A percentile compares a stretch with the other conserved stretches of the same genome.
These are phyloP conservation scores for Graphiopsis chlorocephala DNA, from an alignment of 2,329 filamentous ascomycete species.

Conservation along the genomic window DNA sequence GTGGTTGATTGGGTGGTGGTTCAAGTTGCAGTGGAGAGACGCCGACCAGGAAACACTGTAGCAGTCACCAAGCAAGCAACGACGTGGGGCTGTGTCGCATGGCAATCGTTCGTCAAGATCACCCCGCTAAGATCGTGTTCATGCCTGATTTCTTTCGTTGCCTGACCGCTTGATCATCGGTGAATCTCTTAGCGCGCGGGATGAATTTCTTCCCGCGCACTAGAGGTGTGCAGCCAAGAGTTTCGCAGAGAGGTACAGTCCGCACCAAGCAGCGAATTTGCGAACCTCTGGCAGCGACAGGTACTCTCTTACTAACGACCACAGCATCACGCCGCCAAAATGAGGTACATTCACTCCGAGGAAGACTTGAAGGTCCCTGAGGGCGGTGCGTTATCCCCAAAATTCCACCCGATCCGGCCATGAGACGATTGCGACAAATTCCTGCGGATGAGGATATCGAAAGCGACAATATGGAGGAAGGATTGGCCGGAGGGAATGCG, in stretches of 20 bases:
- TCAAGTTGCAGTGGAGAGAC: background rate
- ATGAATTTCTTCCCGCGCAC: background rate
- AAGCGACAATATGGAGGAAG: background rate
- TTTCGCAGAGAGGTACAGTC: background rate
- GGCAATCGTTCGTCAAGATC: background rate
- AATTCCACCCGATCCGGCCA: conserved; percentile 10
- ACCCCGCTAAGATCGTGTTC: background rate
- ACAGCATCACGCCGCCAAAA: conserved; percentile 58
- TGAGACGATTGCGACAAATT: conserved; percentile 7
- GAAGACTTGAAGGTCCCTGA: conserved; percentile 94
- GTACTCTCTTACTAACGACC: conserved; percentile 14
- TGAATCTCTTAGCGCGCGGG: background rate
- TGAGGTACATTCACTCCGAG: conserved; percentile 99
- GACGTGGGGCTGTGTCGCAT: background rate
- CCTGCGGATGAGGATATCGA: background rate
- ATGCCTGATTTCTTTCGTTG: background rate
- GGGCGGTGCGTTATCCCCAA: conserved; percentile 70
- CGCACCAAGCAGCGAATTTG: background rate
- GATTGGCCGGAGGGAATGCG: background rate
- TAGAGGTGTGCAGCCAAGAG: background rate
- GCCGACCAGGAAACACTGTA: background rate
- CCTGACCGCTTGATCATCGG: background rate
- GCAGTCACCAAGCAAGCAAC: conserved; percentile 9
- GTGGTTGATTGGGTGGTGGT: background rate
- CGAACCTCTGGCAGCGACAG: conserved; percentile 8